Percentiles rank a stretch among this genome's conserved stretches.
Evolutionary conservation across 441 rosid species (phyloP).

Genomic region (Lepidium campestre): DNA sequence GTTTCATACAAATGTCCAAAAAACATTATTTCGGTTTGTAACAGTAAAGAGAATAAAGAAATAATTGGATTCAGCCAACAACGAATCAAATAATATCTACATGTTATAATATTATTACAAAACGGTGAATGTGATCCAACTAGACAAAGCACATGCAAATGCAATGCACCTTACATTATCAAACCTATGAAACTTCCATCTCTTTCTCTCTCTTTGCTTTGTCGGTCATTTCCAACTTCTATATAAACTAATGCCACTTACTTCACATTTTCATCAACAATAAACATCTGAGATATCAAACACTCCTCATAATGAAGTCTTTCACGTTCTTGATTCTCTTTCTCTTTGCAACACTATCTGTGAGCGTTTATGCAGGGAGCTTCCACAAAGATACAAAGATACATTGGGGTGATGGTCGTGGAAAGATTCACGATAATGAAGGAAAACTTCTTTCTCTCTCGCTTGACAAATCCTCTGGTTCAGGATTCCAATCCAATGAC

Average conservation of each 20-base stretch:
- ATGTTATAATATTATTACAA: neutral
- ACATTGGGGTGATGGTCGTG: constrained; percentile 46
- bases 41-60: neutral
- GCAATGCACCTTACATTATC: constrained; percentile 6
- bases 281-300: constrained; percentile 11
- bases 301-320: constrained; percentile 6
- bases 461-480: constrained; percentile 42
- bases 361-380: constrained; percentile 15
- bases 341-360: neutral
- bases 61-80: constrained; percentile 15
- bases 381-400: constrained; percentile 34
- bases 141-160: constrained; percentile 21
- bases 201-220: neutral
- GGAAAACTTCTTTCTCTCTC: constrained; percentile 35
- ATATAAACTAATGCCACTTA: constrained; percentile 13
- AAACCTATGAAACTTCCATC: constrained; percentile 19
- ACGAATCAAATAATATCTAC: constrained; percentile 4
- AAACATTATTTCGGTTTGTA: constrained; percentile 4
- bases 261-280: constrained; percentile 16
- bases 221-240: constrained; percentile 9
- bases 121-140: constrained; percentile 8
- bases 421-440: constrained; percentile 24
- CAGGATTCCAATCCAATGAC: constrained; percentile 40
- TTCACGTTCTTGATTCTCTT: constrained; percentile 18
- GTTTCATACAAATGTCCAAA: constrained; percentile 15